These are phyloP conservation scores for Solanum chaucha DNA, from an alignment of 257 asterid species.

Conservation along the genomic window DNA sequence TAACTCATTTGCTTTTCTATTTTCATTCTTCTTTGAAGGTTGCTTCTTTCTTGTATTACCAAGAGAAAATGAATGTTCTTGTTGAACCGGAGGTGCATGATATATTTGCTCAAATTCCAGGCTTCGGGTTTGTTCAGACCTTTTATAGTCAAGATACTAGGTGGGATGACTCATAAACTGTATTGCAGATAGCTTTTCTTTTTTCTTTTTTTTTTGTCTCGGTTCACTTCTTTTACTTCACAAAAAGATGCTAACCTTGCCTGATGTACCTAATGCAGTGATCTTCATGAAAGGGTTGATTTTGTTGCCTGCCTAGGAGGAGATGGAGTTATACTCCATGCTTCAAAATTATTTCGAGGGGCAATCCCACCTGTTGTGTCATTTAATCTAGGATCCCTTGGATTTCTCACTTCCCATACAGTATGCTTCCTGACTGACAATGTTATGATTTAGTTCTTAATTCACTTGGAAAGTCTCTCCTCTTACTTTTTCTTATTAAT, in stretches of 20 bases:
- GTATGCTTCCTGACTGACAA: slow-evolving; percentile 36
- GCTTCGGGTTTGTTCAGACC: slow-evolving; percentile 96
- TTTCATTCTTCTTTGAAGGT: slow-evolving; percentile 42
- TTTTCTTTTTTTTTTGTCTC: not conserved
- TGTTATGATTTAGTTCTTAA: not conserved
- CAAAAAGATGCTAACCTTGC: slow-evolving; percentile 14
- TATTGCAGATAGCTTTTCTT: not conserved
- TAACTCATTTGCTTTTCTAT: not conserved
- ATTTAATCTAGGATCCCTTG: slow-evolving; percentile 97
- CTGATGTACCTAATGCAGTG: slow-evolving; percentile 38
- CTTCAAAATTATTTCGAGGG: slow-evolving; percentile 88
- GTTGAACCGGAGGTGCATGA: slow-evolving; percentile 99
- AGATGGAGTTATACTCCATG: slow-evolving; percentile 98
- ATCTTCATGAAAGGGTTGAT: slow-evolving; percentile 96
- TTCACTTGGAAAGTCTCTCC: not conserved
- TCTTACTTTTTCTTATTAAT: slow-evolving; percentile 5
- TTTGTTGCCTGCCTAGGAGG: slow-evolving; percentile 99
- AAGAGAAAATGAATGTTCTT: slow-evolving; percentile 90
- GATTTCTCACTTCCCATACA: slow-evolving; percentile 91
- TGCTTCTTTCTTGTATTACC: slow-evolving; percentile 79
- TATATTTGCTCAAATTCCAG: slow-evolving; percentile 87
- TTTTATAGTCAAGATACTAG: slow-evolving; percentile 98
- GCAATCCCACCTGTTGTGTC: slow-evolving; percentile 99
- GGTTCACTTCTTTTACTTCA: not conserved
- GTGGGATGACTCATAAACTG: slow-evolving; percentile 26